Evolutionary conservation across 2,329 filamentous ascomycete species (phyloP).

Genomic region (Talaromyces albobiverticillius): DNA sequence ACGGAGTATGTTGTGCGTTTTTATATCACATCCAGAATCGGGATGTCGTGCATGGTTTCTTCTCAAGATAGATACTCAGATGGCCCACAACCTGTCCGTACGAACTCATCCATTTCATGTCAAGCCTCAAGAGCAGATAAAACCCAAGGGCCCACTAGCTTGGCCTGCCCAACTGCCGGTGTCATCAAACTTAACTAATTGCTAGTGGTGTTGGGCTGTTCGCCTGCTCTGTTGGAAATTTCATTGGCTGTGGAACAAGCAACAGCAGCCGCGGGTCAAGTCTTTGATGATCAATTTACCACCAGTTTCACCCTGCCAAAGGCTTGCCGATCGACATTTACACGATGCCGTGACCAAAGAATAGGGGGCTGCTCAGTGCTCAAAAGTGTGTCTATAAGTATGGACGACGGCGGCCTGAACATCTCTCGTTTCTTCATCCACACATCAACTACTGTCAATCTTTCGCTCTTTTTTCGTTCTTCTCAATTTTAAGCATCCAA

Average conservation of each 20-base stretch:
- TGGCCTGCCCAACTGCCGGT: not conserved
- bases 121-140: no score
- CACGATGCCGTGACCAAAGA: not conserved
- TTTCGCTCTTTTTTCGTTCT: not conserved
- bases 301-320: not conserved
- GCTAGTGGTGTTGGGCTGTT: no score
- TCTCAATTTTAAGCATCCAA: not conserved
- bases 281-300: conserved; percentile 1
- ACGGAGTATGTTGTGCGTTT: no score
- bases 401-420: not conserved
- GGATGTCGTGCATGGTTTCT: no score
- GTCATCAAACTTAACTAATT: not conserved
- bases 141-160: not conserved
- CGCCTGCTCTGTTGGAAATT: no score
- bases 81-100: not conserved
- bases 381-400: not conserved
- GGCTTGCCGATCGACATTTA: not conserved
- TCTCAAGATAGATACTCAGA: not conserved
- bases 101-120: no score
- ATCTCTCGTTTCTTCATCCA: not conserved
- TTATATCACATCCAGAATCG: no score
- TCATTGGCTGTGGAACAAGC: not conserved
- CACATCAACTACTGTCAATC: not conserved
- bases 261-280: not conserved
- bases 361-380: not conserved